Conservation (phyloP, 78 protist species). For the Polysphondylium violaceum region DNA sequence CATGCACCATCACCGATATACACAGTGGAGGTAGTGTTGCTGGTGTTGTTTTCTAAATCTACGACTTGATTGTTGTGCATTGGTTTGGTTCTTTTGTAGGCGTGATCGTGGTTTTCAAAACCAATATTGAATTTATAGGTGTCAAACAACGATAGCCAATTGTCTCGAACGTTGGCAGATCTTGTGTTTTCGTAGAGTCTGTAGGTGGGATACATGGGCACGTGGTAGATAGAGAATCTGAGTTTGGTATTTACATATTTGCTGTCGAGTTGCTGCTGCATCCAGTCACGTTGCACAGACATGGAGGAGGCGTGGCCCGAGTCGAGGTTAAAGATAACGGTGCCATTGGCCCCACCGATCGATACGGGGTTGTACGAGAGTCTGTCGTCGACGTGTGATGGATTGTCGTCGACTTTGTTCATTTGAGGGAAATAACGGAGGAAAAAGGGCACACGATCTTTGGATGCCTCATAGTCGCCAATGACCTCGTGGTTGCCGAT, state of each 20-base stretch:
- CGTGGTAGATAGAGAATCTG: slow-evolving; percentile 72
- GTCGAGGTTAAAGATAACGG: slow-evolving; percentile 46
- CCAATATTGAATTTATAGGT: slow-evolving; percentile 34
- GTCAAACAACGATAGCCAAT: slow-evolving; percentile 71
- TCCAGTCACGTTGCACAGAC: slow-evolving; percentile 8
- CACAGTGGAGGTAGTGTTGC: slow-evolving; percentile 4
- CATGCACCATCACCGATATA: slow-evolving; percentile 78
- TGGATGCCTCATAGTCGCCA: slow-evolving; percentile 43
- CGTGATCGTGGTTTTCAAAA: slow-evolving; percentile 88
- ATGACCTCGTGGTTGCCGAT: slow-evolving; percentile 82
- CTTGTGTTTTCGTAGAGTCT: slow-evolving; percentile 17
- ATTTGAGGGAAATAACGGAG: slow-evolving; percentile 55
- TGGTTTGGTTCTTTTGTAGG: slow-evolving; percentile 69
- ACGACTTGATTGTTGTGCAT: slow-evolving; percentile 6
- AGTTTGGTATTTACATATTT: neutral
- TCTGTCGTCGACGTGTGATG: neutral
- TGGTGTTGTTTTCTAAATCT: neutral
- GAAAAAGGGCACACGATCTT: slow-evolving; percentile 36
- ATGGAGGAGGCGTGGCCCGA: slow-evolving; percentile 8
- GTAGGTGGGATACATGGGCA: slow-evolving; percentile 77
- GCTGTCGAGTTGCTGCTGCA: neutral
- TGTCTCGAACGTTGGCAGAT: slow-evolving; percentile 11
- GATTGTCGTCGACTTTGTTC: neutral
- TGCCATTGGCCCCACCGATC: slow-evolving; percentile 73
- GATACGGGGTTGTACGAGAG: neutral